phyloP scores from a whole-genome alignment of 352 stramenopile genomes.

The Phytophthora pisi region DNA sequence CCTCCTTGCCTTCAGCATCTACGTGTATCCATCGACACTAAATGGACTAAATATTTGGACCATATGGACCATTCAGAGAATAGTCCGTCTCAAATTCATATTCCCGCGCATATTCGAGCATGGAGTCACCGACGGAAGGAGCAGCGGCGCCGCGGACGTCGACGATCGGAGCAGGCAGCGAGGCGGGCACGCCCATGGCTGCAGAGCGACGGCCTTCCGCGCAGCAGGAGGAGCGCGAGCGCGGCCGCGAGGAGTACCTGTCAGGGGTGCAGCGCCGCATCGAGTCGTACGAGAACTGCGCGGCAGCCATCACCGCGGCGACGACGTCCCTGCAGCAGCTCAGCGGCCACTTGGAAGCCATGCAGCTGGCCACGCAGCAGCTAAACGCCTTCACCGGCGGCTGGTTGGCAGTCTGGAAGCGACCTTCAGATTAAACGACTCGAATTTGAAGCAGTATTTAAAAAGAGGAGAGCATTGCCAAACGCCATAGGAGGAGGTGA shows the following conservation, averaged over 20 bases:
- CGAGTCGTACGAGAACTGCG: conserved; percentile 73
- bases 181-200: conserved; percentile 10
- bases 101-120: conserved; percentile 6
- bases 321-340: conserved; percentile 73
- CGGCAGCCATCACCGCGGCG: conserved; percentile 48
- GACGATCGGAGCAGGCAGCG: conserved; percentile 6
- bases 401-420: conserved; percentile 80
- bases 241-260: conserved; percentile 52
- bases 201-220: conserved; percentile 6
- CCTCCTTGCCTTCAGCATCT: too few relatives aligned
- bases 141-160: conserved; percentile 7
- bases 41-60: neutral
- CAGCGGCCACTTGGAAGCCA: conserved; percentile 62
- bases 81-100: neutral
- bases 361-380: conserved; percentile 71
- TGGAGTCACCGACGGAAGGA: conserved; percentile 24
- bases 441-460: conserved; percentile 30
- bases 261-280: conserved; percentile 51
- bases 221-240: conserved; percentile 24
- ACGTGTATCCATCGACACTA: neutral
- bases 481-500: neutral
- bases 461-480: neutral
- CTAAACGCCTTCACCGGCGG: conserved; percentile 75
- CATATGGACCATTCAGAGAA: neutral
- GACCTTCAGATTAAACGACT: conserved; percentile 28